Evolutionary conservation across 2,329 filamentous ascomycete genomes (phyloP).

Genomic region (Chrysoporthe deuterocubensis): DNA sequence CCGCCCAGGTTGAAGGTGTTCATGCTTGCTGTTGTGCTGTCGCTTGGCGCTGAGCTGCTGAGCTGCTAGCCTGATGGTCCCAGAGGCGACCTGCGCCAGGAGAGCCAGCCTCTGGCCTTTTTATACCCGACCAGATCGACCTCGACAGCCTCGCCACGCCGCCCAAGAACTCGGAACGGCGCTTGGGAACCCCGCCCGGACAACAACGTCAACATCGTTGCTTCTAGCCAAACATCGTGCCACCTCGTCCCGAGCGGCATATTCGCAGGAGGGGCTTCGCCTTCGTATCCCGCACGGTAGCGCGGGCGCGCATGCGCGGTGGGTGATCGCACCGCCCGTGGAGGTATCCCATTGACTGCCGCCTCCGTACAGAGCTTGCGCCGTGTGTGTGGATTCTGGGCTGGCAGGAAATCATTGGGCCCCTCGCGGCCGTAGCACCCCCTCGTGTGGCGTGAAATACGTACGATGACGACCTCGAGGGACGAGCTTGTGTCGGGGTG

Average conservation of each 20-base stretch:
- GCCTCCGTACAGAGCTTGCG: neutral
- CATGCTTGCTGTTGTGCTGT: conserved; percentile 4
- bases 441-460: neutral
- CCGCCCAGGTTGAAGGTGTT: conserved; percentile 14
- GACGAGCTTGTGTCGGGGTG: neutral
- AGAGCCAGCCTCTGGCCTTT: neutral
- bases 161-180: neutral
- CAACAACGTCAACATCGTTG: neutral
- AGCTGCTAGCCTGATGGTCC: neutral
- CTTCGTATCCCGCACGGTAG: too few relatives aligned
- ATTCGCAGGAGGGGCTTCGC: neutral
- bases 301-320: neutral
- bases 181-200: neutral
- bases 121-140: neutral
- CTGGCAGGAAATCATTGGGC: neutral
- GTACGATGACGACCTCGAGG: neutral
- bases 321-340: neutral
- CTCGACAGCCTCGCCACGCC: neutral
- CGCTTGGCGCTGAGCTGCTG: neutral
- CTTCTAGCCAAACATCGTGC: neutral
- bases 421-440: neutral
- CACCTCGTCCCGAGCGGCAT: neutral
- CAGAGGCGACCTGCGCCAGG: neutral
- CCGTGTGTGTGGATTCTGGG: neutral
- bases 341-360: neutral